A percentile compares a stretch with the other conserved stretches of the same genome.
phyloP scores from a whole-genome alignment of 106 monocot species.

The Dendrobium nobile region DNA sequence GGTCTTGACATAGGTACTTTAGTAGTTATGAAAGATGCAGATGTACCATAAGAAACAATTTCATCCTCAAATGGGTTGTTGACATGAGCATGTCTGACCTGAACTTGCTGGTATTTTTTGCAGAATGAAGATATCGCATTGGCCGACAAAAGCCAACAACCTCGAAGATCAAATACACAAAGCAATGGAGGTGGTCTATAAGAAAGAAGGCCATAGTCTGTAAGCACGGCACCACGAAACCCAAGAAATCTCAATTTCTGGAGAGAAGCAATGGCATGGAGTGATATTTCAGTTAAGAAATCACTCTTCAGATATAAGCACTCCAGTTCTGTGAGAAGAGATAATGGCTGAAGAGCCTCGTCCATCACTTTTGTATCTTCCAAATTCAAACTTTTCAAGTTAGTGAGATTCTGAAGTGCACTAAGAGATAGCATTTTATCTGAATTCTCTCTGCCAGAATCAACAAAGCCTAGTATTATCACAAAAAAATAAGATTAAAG shows the following conservation, averaged over 20 bases:
- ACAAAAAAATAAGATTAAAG: neutral
- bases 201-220: conserved; percentile 44
- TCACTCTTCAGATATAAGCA: conserved; percentile 70
- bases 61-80: conserved; percentile 5
- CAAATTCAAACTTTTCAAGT: conserved; percentile 71
- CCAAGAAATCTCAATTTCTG: conserved; percentile 52
- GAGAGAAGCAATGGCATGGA: conserved; percentile 44
- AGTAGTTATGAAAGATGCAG: neutral
- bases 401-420: conserved; percentile 43
- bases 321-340: conserved; percentile 37
- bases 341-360: conserved; percentile 43
- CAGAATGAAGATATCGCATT: conserved; percentile 51
- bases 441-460: conserved; percentile 5
- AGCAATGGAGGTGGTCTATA: conserved; percentile 43
- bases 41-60: conserved; percentile 8
- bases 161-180: conserved; percentile 56
- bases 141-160: conserved; percentile 74
- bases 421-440: conserved; percentile 33
- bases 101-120: conserved; percentile 33
- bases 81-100: conserved; percentile 52
- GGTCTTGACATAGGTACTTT: conserved; percentile 18
- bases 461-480: conserved; percentile 40
- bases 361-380: conserved; percentile 61
- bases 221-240: conserved; percentile 55
- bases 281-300: conserved; percentile 48